Percentiles rank a stretch among this genome's conserved stretches.
Conservation (phyloP, 2,329 filamentous ascomycete species). For the Talaromyces sp. region DNA sequence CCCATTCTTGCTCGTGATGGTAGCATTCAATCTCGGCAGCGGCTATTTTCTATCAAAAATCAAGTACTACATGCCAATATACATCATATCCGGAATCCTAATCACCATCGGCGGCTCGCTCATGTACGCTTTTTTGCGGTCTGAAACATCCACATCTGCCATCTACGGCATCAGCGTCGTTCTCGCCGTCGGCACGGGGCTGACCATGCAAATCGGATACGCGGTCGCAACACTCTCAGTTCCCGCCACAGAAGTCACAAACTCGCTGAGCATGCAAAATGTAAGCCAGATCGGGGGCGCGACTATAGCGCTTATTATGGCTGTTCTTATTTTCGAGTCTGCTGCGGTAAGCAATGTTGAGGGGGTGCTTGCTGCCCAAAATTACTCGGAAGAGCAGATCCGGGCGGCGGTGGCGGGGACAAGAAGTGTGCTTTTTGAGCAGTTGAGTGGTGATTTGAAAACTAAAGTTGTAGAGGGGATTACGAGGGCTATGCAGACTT, state of each 20-base stretch:
- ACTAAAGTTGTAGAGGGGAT: neutral
- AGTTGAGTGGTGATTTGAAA: neutral
- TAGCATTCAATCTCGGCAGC: no score
- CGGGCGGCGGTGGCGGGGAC: neutral
- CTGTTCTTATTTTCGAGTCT: neutral
- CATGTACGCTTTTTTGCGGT: no score
- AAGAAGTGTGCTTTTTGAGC: neutral
- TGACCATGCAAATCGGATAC: no score
- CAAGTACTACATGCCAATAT: no score
- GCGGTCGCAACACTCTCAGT: no score
- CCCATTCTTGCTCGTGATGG: no score
- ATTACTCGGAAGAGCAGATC: neutral
- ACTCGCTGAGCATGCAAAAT: neutral
- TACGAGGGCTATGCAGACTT: neutral
- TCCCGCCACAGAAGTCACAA: slow-evolving; percentile 16
- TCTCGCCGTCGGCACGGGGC: no score
- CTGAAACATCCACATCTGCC: no score
- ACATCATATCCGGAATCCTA: no score
- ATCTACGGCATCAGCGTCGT: no score
- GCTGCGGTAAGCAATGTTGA: neutral
- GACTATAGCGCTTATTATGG: neutral
- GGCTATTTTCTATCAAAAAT: no score
- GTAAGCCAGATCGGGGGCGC: neutral
- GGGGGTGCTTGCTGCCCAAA: neutral
- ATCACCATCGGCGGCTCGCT: no score